phyloP scores from a whole-genome alignment of 192 early-diverging fungal species.

The Coemansia sp. region DNA sequence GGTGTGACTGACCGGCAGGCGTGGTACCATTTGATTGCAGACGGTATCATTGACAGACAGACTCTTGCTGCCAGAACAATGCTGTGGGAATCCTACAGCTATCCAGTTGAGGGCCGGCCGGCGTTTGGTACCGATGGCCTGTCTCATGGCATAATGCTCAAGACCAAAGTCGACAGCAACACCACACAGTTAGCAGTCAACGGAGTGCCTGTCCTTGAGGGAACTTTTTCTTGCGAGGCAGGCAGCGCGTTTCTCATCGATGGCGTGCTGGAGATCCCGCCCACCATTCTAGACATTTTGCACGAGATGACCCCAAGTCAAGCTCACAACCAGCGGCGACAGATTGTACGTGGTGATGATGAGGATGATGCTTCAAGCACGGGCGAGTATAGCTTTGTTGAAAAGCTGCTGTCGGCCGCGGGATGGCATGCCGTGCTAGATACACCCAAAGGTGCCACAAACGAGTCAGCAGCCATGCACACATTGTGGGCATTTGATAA shows the following conservation, averaged over 20 bases:
- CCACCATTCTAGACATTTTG: constrained; percentile 37
- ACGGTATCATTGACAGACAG: constrained; percentile 18
- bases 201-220: constrained; percentile 34
- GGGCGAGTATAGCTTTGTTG: constrained; percentile 28
- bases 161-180: constrained; percentile 23
- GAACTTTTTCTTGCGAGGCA: constrained; percentile 38
- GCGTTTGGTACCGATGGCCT: background rate
- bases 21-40: constrained; percentile 54
- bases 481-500: constrained; percentile 55
- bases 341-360: background rate
- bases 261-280: constrained; percentile 44
- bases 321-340: background rate
- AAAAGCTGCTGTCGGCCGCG: constrained; percentile 33
- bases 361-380: background rate
- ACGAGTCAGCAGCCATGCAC: constrained; percentile 21
- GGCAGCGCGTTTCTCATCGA: constrained; percentile 43
- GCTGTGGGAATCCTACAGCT: constrained; percentile 52
- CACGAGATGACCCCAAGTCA: background rate
- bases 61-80: constrained; percentile 26
- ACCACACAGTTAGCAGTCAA: constrained; percentile 24
- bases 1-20: constrained; percentile 45
- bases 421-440: constrained; percentile 40
- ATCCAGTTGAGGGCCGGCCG: background rate
- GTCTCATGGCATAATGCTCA: constrained; percentile 38
- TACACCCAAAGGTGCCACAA: background rate